Base-by-base conservation (phyloP, 140 eudicot genomes). In the Cichorium intybus region DNA sequence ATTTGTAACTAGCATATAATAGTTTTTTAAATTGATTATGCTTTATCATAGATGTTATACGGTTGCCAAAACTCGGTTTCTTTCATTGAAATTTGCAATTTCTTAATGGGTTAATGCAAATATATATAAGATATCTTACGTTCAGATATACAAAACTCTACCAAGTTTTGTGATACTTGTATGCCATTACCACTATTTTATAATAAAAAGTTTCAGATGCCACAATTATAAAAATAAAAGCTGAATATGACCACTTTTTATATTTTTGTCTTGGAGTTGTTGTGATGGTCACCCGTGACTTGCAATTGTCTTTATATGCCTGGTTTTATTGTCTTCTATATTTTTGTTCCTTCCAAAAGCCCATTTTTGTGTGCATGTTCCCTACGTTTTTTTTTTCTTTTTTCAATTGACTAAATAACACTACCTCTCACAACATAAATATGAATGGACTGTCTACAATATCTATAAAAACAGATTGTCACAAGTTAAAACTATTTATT, bases 211-310 rank as follows among this genome's bases (percentile, higher is more conserved):
- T n/a, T n/a, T n/a, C n/a, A n/a, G n/a, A n/a, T n/a, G n/a, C n/a
- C n/a, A n/a, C n/a, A 12, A 2, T 39, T 39, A 12, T 39, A 39
- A 39, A 39, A 39, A 12, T 12, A 12, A 12, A 12, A 39, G 46
- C 46, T 8, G 46, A 39, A 39, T 39, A 2, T 39, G 46, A 39
- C 16, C 46, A 39, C 46, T 39, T 39, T 12, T 34, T 27, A 8
- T 26, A 24, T 1, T n/a, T 62, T 62, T 46, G 49, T 37, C 35
- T 16, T 58, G 27, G n/a, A 17, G 48, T 4, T 10, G 64, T 35
- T 68, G 37, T 68, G 64, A 63, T 55, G 73, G 64, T 55, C 56
- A 16, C 64, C 64, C 73, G 64, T 55, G 73, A 68, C 56, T 15
- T 24, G 8, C 22, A 10, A 16, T 37, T 3, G 73, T 68, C 64